Base-by-base conservation (phyloP, 2,329 filamentous ascomycete species). In the Hymenoscyphus fructigenus region DNA sequence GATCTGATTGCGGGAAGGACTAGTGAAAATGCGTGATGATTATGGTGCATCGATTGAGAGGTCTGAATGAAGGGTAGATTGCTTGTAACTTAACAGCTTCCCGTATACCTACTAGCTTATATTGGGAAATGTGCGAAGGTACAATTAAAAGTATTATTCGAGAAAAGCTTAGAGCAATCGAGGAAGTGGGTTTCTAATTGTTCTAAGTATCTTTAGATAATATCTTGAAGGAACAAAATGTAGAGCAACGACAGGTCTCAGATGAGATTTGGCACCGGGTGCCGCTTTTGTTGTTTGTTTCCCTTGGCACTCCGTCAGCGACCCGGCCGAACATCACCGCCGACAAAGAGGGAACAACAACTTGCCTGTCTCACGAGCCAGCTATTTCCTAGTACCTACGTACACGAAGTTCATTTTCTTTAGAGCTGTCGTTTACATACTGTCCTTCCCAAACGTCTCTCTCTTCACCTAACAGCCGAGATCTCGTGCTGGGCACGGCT, bases 401-500 rank as follows among this genome's bases (percentile, higher is more conserved):
- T 10, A 20, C 47, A 20, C 41, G 41, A 7, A 26, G 10, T 26
- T 26, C 9, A 23, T 50, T 50, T 50, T 14, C 20, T 26, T 50
- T n/a, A n/a, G n/a, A n/a, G n/a, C n/a, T n/a, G n/a, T 23, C 20
- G 12, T 23, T 2, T 12, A 9, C 20, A 50, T 12, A 50, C 12
- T 23, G 20, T 50, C 23, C 47, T 23, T 14, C 12, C 47, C n/a
- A 14, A 15, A 15, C 36, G 36, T 5, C 36, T 38, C 12, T 17
- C 36, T 14, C 36, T 50, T 50, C 7, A 2, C 47, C 47, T 26
- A 12, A 50, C 20, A 50, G 12, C 47, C 47, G 9, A 6, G 20
- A 14, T 50, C 9, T 23, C n/a, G 47, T 50, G 47, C 47, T 47
- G 47, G 47, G 47, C 47, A 50, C 47, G 47, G 47, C 47, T 50